Evolutionary conservation across 2,329 filamentous ascomycete genomes (phyloP).

Genomic region (Penicillium digitatum): DNA sequence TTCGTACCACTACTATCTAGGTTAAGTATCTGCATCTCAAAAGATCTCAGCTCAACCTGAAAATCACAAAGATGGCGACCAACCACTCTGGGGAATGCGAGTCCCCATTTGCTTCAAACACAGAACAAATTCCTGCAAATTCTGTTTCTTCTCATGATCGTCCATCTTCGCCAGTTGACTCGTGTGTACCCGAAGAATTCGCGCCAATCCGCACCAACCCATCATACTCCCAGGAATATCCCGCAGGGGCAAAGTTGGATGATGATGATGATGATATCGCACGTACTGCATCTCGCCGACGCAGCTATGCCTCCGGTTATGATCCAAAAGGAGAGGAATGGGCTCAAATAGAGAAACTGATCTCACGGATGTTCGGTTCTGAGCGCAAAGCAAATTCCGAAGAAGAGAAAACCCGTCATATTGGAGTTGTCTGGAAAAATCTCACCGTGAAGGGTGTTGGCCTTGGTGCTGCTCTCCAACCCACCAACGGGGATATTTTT

Average conservation of each 20-base stretch:
- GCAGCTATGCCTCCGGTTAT: conserved; percentile 22
- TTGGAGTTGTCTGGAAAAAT: conserved; percentile 66
- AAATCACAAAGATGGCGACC: not conserved
- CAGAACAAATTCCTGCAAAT: not conserved
- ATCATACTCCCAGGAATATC: conserved; percentile 1
- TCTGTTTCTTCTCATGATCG: not conserved
- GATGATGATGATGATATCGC: conserved; percentile 18
- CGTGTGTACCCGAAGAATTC: not conserved
- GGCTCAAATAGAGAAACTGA: conserved; percentile 43
- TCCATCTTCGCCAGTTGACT: not conserved
- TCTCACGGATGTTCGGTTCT: conserved; percentile 68
- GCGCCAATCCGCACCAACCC: conserved; percentile 11
- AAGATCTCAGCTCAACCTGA: not conserved
- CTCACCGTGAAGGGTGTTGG: conserved; percentile 68
- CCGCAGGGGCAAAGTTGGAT: conserved; percentile 1
- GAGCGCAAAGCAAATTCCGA: conserved; percentile 62
- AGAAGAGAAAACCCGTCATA: conserved; percentile 65
- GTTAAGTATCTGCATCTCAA: not conserved
- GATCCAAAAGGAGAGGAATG: conserved; percentile 27
- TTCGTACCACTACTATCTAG: not conserved
- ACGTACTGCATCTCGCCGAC: conserved; percentile 26
- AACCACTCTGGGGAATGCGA: not conserved
- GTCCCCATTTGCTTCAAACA: not conserved
- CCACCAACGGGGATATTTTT: conserved; percentile 55
- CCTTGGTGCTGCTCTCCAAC: conserved; percentile 59